Base-by-base conservation (phyloP, 2,329 filamentous ascomycete genomes). In the Lecanicillium sp. region DNA sequence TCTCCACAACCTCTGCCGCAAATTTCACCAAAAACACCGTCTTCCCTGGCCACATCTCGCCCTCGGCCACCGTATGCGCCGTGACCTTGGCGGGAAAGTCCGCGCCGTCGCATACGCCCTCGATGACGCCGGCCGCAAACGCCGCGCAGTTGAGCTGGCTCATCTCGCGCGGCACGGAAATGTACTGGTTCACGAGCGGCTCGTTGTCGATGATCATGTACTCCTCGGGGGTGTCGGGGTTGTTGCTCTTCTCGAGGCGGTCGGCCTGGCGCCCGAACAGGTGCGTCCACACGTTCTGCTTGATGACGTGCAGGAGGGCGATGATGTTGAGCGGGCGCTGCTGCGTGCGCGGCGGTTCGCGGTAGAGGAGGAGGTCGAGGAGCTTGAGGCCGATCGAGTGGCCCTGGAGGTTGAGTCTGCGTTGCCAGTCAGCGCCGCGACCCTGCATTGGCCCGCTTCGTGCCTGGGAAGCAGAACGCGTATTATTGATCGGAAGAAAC, bases 201-300 rank as follows among this genome's bases (percentile, higher is more conserved):
- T 97, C 93, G 69, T 98, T 97, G 70, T 98, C 93, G 59, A 90
- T 88, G 59, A 98, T 93, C 91, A 98, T 97, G 74, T 97, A 98
- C 72, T 97, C 91, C 58, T 93, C 89, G 8, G 88, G 84, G 44
- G 90, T 91, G 45, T 84, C 80, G 8, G 87, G 84, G 60, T 87
- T 84, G 46, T 83, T 83, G 51, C 83, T 88, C 69, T 93, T 90
- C 71, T 98, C 93, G 50, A 98, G 82, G 15, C 89, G 86, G 69
- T 97, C 91, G 23, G 93, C 93, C 48, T 90, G 84, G 1, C 91
- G 86, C 30, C 81, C 83, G 67, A 98, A 98, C 41, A 98, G 85
- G 67, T 95, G 87, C 56, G 86, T 83, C 87, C 91, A 98, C 48
- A 96, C 77, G 48, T 85, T 86, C 53, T 90, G 89, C 65, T 94